Conservation (phyloP, 306 rosid genomes). For the Citrullus colocynthis region DNA sequence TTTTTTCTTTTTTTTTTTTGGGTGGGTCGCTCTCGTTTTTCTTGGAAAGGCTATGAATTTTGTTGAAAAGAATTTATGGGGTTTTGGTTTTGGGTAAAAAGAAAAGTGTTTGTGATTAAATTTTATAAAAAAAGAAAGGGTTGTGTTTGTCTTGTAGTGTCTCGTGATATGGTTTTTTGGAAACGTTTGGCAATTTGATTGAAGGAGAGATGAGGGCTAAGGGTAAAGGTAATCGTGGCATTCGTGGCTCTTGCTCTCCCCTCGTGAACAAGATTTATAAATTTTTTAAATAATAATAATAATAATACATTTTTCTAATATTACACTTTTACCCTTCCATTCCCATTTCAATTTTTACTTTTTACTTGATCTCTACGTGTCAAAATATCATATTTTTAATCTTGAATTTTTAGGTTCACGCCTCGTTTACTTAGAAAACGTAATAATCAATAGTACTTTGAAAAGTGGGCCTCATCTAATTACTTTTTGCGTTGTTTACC, state of each 20-base stretch:
- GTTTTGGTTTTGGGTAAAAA: conserved; percentile 1
- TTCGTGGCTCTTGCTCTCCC: background rate
- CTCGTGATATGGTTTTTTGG: conserved; percentile 24
- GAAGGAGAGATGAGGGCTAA: background rate
- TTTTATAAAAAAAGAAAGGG: background rate
- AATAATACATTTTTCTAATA: no score
- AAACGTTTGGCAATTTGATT: conserved; percentile 3
- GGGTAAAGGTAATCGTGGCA: background rate
- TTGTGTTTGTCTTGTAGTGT: conserved; percentile 15
- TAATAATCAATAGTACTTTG: no score
- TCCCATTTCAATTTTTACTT: no score
- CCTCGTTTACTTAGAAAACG: no score
- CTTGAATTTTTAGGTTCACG: no score
- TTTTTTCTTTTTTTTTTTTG: background rate
- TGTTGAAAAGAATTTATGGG: background rate
- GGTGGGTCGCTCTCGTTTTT: background rate
- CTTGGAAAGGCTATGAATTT: conserved; percentile 6
- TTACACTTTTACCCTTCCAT: no score
- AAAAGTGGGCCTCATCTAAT: no score
- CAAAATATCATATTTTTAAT: no score
- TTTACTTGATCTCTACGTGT: no score
- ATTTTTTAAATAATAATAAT: no score
- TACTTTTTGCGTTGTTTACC: no score
- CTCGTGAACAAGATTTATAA: background rate
- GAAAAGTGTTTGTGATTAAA: conserved; percentile 7